Base-by-base conservation (phyloP, 176 grass and related monocot genomes). In the Oryza glumipatula region DNA sequence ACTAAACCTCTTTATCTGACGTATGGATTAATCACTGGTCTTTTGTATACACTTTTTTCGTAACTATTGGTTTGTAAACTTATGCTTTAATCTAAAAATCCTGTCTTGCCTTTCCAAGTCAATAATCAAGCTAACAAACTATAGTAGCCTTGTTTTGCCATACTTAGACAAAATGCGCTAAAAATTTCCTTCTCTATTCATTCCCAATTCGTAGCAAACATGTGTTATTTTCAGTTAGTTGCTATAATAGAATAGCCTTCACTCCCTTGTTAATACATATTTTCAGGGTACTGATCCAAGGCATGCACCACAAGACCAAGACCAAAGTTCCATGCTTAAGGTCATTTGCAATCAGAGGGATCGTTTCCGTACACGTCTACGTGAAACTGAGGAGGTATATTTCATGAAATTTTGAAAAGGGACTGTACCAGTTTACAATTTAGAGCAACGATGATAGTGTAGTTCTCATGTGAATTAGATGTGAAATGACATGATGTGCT, bases 301-400 rank as follows among this genome's bases (percentile, higher is more conserved):
- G 74, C 67, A 91, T 80, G 64, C 80, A 81, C 52, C 84, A 65
- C 81, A 87, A 71, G 97, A 99, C 81, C 97, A 99, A 89, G 94
- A 99, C 76, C 94, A 99, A 88, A 99, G 86, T 92, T 99, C 97
- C 56, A 99, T 99, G 97, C 92, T 96, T 26, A 96, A 99, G 87
- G 97, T 99, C 71, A 99, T 99, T 72, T 99, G 97, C 88, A 99
- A 94, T 60, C 97, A 99, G 76, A 94, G 97, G 80, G 97, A 99
- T 65, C 97, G 97, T 72, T 99, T 99, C 84, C 84, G 85, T 88
- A 88, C 88, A 80, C 88, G 94, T 67, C 80, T 99, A 78, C 86
- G 89, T 89, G 97, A 94, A 92, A 85, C 94, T 24, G 97, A 99
- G 79, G 96, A 99, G 94, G 97, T 93, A 94, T 84, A 51, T 81